A percentile compares a stretch with the other conserved stretches of the same genome.
Conservation (phyloP, 148 eudicot species). For the Rhododendron williamsianum region DNA sequence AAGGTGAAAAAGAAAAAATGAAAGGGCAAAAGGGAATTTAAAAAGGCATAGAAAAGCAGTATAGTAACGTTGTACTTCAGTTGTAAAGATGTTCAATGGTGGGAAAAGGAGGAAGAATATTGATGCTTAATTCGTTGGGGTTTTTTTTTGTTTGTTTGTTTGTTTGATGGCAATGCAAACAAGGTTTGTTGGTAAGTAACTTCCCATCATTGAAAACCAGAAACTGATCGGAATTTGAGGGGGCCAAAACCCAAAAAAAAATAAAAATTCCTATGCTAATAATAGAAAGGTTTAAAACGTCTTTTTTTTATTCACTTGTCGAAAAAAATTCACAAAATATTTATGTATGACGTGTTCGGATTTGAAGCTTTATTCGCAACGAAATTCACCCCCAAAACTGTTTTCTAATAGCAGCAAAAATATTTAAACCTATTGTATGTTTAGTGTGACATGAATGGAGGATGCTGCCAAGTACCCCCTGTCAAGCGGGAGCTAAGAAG, state of each 20-base stretch:
- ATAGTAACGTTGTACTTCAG: not conserved
- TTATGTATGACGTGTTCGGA: no score
- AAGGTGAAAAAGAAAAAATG: conserved; percentile 14
- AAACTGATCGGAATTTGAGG: conserved; percentile 34
- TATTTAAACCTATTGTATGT: no score
- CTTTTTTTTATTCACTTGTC: no score
- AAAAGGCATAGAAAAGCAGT: not conserved
- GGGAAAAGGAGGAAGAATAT: not conserved
- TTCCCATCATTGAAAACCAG: conserved; percentile 29
- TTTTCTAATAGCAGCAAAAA: no score
- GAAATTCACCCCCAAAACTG: no score
- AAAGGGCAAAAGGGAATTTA: not conserved
- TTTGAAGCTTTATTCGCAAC: no score
- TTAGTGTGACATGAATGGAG: no score
- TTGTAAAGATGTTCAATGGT: not conserved
- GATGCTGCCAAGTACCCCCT: no score
- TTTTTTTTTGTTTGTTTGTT: conserved; percentile 20
- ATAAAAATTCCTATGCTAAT: not conserved
- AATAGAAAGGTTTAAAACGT: conserved; percentile 10
- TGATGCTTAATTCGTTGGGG: conserved; percentile 6
- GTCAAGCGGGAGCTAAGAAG: no score
- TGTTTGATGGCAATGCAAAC: conserved; percentile 24
- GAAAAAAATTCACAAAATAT: no score
- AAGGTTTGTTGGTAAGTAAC: conserved; percentile 14
- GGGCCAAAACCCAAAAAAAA: not conserved